Conservation (phyloP, 176 grass and related monocot species). For the Avena insularis region DNA sequence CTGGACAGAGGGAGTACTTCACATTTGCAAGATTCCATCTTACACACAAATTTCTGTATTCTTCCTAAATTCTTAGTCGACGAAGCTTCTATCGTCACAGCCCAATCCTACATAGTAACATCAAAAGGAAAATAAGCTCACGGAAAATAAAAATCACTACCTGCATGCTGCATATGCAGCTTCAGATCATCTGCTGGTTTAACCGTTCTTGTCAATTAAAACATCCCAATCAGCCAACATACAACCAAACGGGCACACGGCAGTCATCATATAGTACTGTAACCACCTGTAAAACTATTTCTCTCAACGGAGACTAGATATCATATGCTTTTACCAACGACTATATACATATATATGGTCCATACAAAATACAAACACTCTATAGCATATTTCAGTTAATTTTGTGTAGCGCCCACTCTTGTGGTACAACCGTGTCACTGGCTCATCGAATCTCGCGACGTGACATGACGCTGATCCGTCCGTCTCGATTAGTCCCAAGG, state of each 20-base stretch:
- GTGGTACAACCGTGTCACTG: background rate
- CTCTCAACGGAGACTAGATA: background rate
- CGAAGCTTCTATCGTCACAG: no score
- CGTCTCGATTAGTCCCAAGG: slow-evolving; percentile 14
- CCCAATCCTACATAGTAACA: background rate
- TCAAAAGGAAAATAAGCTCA: background rate
- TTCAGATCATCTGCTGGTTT: background rate
- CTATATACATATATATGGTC: background rate
- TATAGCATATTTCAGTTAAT: background rate
- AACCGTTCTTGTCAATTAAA: background rate
- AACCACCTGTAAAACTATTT: background rate
- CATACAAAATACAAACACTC: background rate
- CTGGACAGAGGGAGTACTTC: no score
- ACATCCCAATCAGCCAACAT: background rate
- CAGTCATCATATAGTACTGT: background rate
- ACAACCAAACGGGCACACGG: background rate
- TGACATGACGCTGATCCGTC: background rate
- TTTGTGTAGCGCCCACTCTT: background rate
- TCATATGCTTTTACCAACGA: background rate
- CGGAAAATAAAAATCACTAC: background rate
- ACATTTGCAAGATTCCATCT: background rate
- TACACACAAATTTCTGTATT: background rate
- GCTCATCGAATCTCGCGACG: background rate
- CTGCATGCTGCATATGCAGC: background rate
- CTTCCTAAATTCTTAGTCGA: background rate